Conservation (phyloP, 1,284 basidiomycete species). For the Inonotus obliquus region DNA sequence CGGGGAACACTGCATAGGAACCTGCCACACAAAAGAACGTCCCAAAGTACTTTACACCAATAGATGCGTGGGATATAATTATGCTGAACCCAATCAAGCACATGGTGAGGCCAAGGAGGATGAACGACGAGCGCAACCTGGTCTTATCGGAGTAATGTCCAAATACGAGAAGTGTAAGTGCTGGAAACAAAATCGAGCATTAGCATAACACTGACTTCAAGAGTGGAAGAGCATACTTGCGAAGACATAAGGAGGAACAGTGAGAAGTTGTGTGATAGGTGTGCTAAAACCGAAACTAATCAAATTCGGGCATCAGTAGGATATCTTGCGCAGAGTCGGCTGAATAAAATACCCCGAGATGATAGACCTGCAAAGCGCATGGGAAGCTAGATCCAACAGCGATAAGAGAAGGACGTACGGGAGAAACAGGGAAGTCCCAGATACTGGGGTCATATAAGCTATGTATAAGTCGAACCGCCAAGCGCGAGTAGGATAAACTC, state of each 20-base stretch:
- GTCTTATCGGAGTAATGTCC: slow-evolving; percentile 57
- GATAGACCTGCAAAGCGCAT: slow-evolving; percentile 45
- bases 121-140: slow-evolving; percentile 54
- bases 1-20: slow-evolving; percentile 57
- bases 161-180: slow-evolving; percentile 46
- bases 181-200: slow-evolving; percentile 28
- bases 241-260: slow-evolving; percentile 63
- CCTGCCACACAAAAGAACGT: slow-evolving; percentile 60
- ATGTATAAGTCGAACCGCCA: not conserved
- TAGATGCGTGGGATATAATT: slow-evolving; percentile 48
- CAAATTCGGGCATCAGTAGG: not conserved
- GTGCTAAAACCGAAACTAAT: slow-evolving; percentile 52
- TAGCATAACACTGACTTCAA: not conserved
- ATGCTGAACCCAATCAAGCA: slow-evolving; percentile 60
- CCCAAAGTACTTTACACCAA: slow-evolving; percentile 62
- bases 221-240: slow-evolving; percentile 40
- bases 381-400: not conserved
- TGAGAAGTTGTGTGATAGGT: slow-evolving; percentile 59
- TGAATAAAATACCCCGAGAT: slow-evolving; percentile 42
- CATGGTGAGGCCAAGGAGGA: slow-evolving; percentile 48
- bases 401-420: slow-evolving; percentile 40
- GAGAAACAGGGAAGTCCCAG: slow-evolving; percentile 61
- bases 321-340: not conserved
- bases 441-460: slow-evolving; percentile 29
- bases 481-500: slow-evolving; percentile 25